These are phyloP conservation scores for Cutaneotrichosporon sp. DNA, from an alignment of 1,284 basidiomycete species.

Conservation along the genomic window DNA sequence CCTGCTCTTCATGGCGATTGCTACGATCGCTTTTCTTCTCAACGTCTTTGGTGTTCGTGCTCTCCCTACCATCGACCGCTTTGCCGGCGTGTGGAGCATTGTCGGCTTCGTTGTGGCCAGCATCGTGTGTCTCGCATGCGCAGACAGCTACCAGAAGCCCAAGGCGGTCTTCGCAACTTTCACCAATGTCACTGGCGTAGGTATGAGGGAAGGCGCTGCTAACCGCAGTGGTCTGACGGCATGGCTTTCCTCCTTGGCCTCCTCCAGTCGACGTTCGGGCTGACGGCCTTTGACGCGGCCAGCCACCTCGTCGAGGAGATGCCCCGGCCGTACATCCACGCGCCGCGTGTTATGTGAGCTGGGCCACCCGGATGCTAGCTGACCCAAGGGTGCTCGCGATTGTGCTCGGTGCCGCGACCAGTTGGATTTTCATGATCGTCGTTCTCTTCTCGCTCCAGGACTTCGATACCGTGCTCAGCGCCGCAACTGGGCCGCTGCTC, in stretches of 20 bases:
- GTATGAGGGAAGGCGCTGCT: not conserved
- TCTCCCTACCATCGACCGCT: conserved; percentile 22
- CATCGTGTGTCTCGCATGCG: conserved; percentile 28
- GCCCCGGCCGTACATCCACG: conserved; percentile 37
- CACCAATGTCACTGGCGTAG: conserved; percentile 33
- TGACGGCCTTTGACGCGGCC: conserved; percentile 32
- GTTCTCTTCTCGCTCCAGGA: conserved; percentile 28
- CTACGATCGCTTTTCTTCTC: conserved; percentile 9
- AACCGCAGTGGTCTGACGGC: conserved; percentile 18
- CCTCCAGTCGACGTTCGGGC: conserved; percentile 36
- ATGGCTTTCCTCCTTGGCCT: conserved; percentile 51
- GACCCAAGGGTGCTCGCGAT: conserved; percentile 37
- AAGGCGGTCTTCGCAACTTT: conserved; percentile 48
- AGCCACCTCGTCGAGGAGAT: conserved; percentile 52
- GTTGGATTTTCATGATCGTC: conserved; percentile 40
- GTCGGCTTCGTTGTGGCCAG: conserved; percentile 46
- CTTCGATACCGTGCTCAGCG: conserved; percentile 6
- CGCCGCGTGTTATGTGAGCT: conserved; percentile 42
- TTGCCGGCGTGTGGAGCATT: conserved; percentile 38
- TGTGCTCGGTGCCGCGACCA: conserved; percentile 30
- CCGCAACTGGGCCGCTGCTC: conserved; percentile 10
- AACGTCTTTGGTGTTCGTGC: conserved; percentile 23
- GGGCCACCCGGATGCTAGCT: not conserved
- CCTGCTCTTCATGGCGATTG: conserved; percentile 18
- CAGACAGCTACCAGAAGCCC: conserved; percentile 41